phyloP scores from a whole-genome alignment of 2,329 filamentous ascomycete species.

The Sporothrix curviconia region DNA sequence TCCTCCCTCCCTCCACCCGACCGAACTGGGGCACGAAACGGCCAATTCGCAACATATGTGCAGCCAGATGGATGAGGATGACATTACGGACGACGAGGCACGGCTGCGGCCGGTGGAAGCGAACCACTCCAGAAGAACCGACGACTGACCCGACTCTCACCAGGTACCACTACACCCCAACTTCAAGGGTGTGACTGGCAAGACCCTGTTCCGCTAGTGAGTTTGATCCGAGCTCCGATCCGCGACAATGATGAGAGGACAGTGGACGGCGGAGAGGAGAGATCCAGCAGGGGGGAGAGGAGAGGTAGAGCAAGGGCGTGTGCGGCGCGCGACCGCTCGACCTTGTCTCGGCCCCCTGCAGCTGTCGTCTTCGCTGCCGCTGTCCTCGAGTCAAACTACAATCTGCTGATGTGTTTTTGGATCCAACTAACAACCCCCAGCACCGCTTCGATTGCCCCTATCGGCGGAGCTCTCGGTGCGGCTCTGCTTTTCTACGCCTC shows the following conservation, averaged over 20 bases:
- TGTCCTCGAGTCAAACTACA: too few species aligned
- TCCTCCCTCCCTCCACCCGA: too few species aligned
- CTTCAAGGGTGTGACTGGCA: slow-evolving; percentile 43
- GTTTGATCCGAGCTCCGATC: not conserved
- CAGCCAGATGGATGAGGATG: not conserved
- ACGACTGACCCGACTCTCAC: not conserved
- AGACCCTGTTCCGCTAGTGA: slow-evolving; percentile 28
- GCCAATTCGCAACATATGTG: not conserved
- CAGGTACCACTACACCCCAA: slow-evolving; percentile 57
- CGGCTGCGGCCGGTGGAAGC: too few species aligned
- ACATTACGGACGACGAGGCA: not conserved
- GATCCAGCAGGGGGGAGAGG: too few species aligned
- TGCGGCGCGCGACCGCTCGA: too few species aligned
- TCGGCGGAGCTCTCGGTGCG: slow-evolving; percentile 52
- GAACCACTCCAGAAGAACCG: too few species aligned
- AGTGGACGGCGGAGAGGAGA: not conserved
- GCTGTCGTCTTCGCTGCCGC: too few species aligned
- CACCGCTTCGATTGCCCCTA: slow-evolving; percentile 45
- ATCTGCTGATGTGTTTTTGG: too few species aligned
- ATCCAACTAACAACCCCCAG: slow-evolving; percentile 33
- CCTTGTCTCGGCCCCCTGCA: too few species aligned
- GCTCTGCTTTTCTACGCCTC: slow-evolving; percentile 55
- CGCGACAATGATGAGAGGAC: not conserved
- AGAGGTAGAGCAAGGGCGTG: not conserved
- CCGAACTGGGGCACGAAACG: not conserved